A percentile compares a stretch with the other conserved stretches of the same genome.
Evolutionary conservation across 345 rosid genomes (phyloP).

Genomic region (Rhodamnia rubescens): DNA sequence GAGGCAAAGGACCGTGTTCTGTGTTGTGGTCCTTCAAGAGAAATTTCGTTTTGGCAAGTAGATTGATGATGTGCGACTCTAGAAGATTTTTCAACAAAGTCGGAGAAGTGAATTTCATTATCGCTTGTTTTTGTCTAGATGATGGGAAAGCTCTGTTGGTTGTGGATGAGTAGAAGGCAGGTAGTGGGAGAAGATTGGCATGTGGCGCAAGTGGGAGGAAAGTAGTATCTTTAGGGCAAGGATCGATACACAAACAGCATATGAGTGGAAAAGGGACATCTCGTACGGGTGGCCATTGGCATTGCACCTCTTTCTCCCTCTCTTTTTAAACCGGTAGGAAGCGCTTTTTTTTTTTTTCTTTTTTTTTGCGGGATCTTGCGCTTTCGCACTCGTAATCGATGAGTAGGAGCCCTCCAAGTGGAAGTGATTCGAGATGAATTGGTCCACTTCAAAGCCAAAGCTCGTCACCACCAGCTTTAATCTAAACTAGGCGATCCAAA

Average conservation of each 20-base stretch:
- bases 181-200: background rate
- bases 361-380: background rate
- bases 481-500: background rate
- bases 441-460: background rate
- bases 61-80: background rate
- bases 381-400: background rate
- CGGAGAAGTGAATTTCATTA: background rate
- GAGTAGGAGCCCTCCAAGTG: background rate
- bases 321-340: background rate
- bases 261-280: background rate
- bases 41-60: background rate
- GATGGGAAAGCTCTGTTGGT: background rate
- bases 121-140: background rate
- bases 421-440: background rate
- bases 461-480: background rate
- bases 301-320: background rate
- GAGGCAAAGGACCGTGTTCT: background rate
- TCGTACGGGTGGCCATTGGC: background rate
- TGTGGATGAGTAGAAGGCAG: background rate
- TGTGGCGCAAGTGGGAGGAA: background rate
- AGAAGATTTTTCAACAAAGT: background rate
- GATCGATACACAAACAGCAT: background rate
- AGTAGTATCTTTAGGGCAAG: background rate
- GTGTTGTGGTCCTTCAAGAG: background rate
- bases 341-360: background rate